phyloP scores from a whole-genome alignment of 495 filamentous ascomycete species.

The Penicillium egyptiacum region DNA sequence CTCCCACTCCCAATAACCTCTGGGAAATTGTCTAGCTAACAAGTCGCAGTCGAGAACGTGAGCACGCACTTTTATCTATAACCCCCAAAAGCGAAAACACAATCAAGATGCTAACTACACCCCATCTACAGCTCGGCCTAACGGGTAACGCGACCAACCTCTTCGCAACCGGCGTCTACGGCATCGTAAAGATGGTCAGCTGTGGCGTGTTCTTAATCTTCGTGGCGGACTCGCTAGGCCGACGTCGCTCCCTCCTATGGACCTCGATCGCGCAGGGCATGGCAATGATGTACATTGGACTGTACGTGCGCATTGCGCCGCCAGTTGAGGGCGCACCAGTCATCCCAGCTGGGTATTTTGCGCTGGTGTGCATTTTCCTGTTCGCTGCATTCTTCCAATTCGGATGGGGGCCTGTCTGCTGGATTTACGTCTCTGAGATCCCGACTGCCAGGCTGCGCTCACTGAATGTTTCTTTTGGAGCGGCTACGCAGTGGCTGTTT shows the following conservation, averaged over 20 bases:
- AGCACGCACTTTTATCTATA: conserved; percentile 6
- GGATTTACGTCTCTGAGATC: conserved; percentile 76
- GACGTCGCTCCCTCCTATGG: conserved; percentile 69
- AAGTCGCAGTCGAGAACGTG: conserved; percentile 25
- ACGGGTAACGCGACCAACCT: conserved; percentile 47
- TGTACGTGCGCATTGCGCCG: conserved; percentile 73
- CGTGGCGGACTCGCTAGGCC: conserved; percentile 69
- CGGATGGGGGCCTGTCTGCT: conserved; percentile 77
- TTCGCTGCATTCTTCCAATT: conserved; percentile 78
- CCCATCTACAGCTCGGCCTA: conserved; percentile 37
- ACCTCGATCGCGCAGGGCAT: conserved; percentile 68
- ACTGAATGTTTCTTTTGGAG: conserved; percentile 65
- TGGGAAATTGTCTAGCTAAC: neutral
- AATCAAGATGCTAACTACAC: neutral
- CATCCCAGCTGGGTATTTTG: conserved; percentile 62
- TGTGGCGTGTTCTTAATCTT: conserved; percentile 67
- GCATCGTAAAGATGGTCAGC: conserved; percentile 54
- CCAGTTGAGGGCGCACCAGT: conserved; percentile 52
- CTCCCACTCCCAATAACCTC: neutral
- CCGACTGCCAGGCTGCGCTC: conserved; percentile 66
- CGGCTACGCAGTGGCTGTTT: conserved; percentile 60
- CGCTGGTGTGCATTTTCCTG: conserved; percentile 69
- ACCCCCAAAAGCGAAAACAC: neutral
- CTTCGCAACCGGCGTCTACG: conserved; percentile 56
- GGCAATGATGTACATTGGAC: conserved; percentile 77